Evolutionary conservation across 441 rosid species (phyloP).

Genomic region (Viola pubescens): DNA sequence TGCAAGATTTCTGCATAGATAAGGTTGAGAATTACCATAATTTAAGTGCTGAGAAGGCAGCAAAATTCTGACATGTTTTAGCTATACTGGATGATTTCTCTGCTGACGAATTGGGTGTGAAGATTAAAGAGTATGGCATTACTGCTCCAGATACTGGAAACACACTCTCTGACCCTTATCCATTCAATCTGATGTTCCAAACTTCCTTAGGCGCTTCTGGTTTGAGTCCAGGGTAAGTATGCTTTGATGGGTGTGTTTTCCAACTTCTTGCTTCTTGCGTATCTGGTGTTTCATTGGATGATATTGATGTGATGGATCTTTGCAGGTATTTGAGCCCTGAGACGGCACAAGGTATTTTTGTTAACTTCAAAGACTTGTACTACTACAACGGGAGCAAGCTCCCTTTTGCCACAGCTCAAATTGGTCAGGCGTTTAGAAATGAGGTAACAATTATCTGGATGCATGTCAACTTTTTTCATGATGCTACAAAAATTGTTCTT

Average conservation of each 20-base stretch:
- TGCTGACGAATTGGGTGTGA: conserved; percentile 60
- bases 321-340: conserved; percentile 61
- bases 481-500: too few species aligned
- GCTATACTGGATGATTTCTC: conserved; percentile 67
- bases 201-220: conserved; percentile 74
- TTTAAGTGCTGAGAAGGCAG: conserved; percentile 41
- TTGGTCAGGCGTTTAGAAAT: conserved; percentile 58
- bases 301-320: conserved; percentile 7
- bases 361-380: conserved; percentile 45
- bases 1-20: conserved; percentile 64
- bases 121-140: conserved; percentile 69
- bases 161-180: conserved; percentile 55
- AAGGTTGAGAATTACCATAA: conserved; percentile 59
- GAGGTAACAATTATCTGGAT: conserved; percentile 27
- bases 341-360: conserved; percentile 57
- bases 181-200: conserved; percentile 70
- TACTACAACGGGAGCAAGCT: conserved; percentile 52
- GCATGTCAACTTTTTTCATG: too few species aligned
- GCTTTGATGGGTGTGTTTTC: neutral
- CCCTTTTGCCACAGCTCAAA: conserved; percentile 55
- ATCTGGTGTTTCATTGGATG: too few species aligned
- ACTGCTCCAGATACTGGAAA: conserved; percentile 57
- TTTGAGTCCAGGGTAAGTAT: conserved; percentile 46
- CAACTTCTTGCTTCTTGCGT: neutral
- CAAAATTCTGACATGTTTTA: conserved; percentile 49